phyloP scores from a whole-genome alignment of 2,329 filamentous ascomycete genomes.

The Periconia digitata region DNA sequence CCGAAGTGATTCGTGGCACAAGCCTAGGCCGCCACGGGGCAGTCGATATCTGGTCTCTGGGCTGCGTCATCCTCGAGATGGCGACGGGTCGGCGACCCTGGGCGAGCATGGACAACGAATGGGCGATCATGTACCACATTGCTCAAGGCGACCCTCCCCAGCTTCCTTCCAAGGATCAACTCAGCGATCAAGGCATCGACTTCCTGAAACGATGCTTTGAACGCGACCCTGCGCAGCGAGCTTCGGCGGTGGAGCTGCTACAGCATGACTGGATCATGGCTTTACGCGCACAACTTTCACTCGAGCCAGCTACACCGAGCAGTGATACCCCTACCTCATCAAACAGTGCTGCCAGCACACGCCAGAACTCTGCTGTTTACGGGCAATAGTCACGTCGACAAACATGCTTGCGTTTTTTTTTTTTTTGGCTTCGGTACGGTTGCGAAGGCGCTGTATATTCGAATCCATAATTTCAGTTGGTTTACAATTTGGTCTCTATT shows the following conservation, averaged over 20 bases:
- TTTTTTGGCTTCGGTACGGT: background rate
- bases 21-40: slow-evolving; percentile 74
- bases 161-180: slow-evolving; percentile 77
- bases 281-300: slow-evolving; percentile 48
- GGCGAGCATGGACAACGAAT: slow-evolving; percentile 96
- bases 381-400: slow-evolving; percentile 14
- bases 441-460: too few species aligned
- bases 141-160: slow-evolving; percentile 93
- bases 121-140: slow-evolving; percentile 99
- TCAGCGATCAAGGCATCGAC: slow-evolving; percentile 81
- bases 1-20: slow-evolving; percentile 91
- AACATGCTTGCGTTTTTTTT: background rate
- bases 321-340: slow-evolving; percentile 26
- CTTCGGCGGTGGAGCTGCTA: slow-evolving; percentile 82
- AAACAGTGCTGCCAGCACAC: slow-evolving; percentile 23
- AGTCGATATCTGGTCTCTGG: slow-evolving; percentile 94
- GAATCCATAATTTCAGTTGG: too few species aligned
- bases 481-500: too few species aligned
- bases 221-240: slow-evolving; percentile 75
- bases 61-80: slow-evolving; percentile 97
- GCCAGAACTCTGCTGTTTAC: slow-evolving; percentile 39
- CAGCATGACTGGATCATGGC: slow-evolving; percentile 85
- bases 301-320: slow-evolving; percentile 51
- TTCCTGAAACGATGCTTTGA: slow-evolving; percentile 87
- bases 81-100: slow-evolving; percentile 91